Evolutionary conservation across 768 basidiomycete genomes (phyloP).

Genomic region (Suillus subalutaceus): DNA sequence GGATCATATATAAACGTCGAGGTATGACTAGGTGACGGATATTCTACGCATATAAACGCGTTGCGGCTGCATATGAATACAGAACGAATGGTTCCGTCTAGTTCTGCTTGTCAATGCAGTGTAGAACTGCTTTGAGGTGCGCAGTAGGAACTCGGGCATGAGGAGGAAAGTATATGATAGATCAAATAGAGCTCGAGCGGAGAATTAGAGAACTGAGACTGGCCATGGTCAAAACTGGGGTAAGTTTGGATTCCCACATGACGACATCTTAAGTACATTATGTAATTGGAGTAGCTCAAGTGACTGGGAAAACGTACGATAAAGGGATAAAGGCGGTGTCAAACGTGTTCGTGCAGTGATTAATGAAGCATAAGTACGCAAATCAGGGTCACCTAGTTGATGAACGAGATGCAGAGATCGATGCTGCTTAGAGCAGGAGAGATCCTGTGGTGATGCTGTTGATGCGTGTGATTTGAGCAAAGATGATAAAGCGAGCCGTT

Average conservation of each 20-base stretch:
- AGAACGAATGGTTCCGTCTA: not conserved
- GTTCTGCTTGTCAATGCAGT: not conserved
- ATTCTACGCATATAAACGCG: too few relatives aligned
- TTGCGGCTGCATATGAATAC: not conserved
- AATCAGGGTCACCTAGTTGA: too few relatives aligned
- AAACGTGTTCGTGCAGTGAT: not conserved
- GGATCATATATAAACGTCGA: not conserved
- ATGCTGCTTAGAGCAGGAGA: too few relatives aligned
- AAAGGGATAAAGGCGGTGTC: not conserved
- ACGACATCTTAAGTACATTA: not conserved
- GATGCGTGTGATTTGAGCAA: too few relatives aligned
- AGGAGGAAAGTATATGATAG: not conserved
- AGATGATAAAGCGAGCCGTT: too few relatives aligned
- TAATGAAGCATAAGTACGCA: not conserved
- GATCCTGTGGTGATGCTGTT: too few relatives aligned
- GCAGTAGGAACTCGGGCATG: not conserved
- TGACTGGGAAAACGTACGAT: not conserved
- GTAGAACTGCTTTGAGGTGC: not conserved
- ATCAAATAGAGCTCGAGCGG: not conserved
- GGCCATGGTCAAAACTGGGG: too few relatives aligned
- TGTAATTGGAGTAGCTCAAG: not conserved
- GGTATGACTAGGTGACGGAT: not conserved
- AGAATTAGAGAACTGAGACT: not conserved
- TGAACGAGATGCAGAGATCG: too few relatives aligned
- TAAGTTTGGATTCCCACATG: not conserved